phyloP scores from a whole-genome alignment of 2,329 filamentous ascomycete species.

The Sporothrix mexicana region DNA sequence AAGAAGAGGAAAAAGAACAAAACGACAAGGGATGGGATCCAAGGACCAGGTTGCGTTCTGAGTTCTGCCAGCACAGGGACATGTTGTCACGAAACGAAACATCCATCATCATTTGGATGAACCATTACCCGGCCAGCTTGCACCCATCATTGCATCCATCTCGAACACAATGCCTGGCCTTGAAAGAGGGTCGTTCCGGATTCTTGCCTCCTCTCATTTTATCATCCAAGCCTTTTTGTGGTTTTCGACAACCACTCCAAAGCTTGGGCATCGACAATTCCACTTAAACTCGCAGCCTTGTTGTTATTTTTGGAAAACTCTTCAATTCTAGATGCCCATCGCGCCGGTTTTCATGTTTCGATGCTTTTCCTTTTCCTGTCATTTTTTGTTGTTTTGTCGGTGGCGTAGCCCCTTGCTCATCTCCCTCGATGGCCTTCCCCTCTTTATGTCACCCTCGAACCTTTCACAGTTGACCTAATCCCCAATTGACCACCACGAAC shows the following conservation, averaged over 20 bases:
- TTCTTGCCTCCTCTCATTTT: conserved; percentile 3
- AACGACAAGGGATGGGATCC: conserved; percentile 1
- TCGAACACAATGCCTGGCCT: neutral
- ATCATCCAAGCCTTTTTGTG: neutral
- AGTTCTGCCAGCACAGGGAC: neutral
- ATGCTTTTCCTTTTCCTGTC: conserved; percentile 4
- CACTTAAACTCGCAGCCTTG: neutral
- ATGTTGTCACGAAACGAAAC: neutral
- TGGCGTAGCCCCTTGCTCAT: conserved; percentile 14
- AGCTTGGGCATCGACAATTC: neutral
- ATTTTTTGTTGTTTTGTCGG: conserved; percentile 6
- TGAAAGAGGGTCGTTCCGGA: neutral
- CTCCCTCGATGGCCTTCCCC: conserved; percentile 1
- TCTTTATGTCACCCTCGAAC: neutral
- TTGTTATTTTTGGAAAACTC: conserved; percentile 10
- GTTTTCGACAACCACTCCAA: neutral
- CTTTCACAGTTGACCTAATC: neutral
- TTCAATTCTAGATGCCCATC: neutral
- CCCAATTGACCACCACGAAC: neutral
- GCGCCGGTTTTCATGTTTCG: conserved; percentile 14
- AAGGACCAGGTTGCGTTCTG: neutral
- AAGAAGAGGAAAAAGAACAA: neutral
- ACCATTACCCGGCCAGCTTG: neutral
- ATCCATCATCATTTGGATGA: neutral
- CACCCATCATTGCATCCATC: neutral